Evolutionary conservation across 352 stramenopile species (phyloP).

Genomic region (Phytophthora aleatoria): DNA sequence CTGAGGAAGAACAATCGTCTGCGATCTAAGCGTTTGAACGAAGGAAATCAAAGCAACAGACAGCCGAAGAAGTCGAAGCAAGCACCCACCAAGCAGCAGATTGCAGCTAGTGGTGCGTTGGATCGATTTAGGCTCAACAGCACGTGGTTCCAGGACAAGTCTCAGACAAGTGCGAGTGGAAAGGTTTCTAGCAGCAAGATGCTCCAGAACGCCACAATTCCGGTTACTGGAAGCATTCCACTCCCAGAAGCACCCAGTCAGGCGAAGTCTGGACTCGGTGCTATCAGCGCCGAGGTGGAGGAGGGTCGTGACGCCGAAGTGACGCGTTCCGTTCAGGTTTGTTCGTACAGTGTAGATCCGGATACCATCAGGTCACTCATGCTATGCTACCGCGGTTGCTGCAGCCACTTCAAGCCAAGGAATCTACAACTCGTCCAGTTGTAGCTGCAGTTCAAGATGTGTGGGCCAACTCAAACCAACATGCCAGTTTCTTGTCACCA

Average conservation of each 20-base stretch:
- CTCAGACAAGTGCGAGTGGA: background rate
- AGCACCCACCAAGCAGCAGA: slow-evolving; percentile 7
- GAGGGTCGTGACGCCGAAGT: background rate
- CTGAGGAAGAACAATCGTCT: background rate
- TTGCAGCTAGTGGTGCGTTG: background rate
- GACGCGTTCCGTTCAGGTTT: slow-evolving; percentile 17
- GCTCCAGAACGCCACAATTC: background rate
- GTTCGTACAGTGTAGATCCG: background rate
- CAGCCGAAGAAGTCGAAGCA: slow-evolving; percentile 19
- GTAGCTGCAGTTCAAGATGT: slow-evolving; percentile 3
- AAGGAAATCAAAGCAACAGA: slow-evolving; percentile 5
- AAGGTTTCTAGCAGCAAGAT: background rate
- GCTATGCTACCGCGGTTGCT: background rate
- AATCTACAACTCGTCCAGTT: background rate
- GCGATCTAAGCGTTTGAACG: slow-evolving; percentile 16
- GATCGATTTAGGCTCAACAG: slow-evolving; percentile 27
- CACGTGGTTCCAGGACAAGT: slow-evolving; percentile 7
- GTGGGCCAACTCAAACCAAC: slow-evolving; percentile 4
- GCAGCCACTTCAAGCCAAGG: background rate
- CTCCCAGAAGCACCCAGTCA: background rate
- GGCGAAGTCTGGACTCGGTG: background rate
- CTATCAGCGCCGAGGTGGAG: background rate
- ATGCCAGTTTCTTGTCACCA: background rate
- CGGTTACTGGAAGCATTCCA: background rate
- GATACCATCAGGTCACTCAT: background rate